Percentiles rank a stretch among this genome's conserved stretches.
These are phyloP conservation scores for Onygena corvina DNA, from an alignment of 2,329 filamentous ascomycete species.

Conservation along the genomic window DNA sequence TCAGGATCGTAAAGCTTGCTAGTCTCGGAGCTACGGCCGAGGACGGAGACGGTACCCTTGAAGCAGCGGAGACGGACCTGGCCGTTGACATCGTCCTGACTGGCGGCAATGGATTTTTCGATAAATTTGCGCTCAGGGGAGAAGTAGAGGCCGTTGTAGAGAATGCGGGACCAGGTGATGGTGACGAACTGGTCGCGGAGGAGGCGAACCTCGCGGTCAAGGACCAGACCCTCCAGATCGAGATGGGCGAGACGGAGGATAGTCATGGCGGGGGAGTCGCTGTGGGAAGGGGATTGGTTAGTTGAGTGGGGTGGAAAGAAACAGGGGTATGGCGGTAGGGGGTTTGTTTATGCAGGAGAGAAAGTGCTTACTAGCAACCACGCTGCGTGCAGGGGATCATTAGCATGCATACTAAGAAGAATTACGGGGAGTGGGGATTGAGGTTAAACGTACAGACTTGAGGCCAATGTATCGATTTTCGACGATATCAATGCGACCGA, in stretches of 20 bases:
- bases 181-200: slow-evolving; percentile 54
- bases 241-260: slow-evolving; percentile 47
- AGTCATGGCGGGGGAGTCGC: slow-evolving; percentile 43
- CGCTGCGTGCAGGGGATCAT: slow-evolving; percentile 10
- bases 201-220: slow-evolving; percentile 52
- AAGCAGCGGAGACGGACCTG: slow-evolving; percentile 47
- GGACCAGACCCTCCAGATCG: slow-evolving; percentile 52
- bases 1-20: slow-evolving; percentile 53
- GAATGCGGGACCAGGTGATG: slow-evolving; percentile 42
- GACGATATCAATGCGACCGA: slow-evolving; percentile 66
- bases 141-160: slow-evolving; percentile 54
- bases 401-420: slow-evolving; percentile 37
- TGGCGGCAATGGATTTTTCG: slow-evolving; percentile 48
- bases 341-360: background rate
- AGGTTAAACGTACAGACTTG: slow-evolving; percentile 34
- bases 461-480: slow-evolving; percentile 63
- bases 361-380: slow-evolving; percentile 14
- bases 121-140: slow-evolving; percentile 55
- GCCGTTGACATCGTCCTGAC: slow-evolving; percentile 48
- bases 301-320: background rate
- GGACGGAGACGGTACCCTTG: slow-evolving; percentile 43
- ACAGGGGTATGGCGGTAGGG: no score
- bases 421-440: background rate
- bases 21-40: slow-evolving; percentile 27
- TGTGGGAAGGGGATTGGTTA: background rate